A percentile compares a stretch with the other conserved stretches of the same genome.
Evolutionary conservation across 257 asterid genomes (phyloP).

Genomic region (Solanum verrucosum): DNA sequence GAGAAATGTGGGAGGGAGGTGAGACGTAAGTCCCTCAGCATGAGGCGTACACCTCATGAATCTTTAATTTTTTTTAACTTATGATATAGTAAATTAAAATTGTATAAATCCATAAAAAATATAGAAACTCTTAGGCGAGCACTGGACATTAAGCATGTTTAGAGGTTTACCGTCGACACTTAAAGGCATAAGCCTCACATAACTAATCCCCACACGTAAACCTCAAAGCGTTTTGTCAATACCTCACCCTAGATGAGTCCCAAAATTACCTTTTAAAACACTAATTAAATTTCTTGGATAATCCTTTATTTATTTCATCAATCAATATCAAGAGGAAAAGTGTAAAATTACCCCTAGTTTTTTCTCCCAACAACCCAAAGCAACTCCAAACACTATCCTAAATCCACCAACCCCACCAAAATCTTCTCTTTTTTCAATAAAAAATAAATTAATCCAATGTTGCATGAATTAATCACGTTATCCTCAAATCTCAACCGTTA

Average conservation of each 20-base stretch:
- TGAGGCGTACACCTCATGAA: too few species aligned
- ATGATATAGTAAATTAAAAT: too few species aligned
- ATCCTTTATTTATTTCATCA: background rate
- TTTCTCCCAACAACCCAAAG: background rate
- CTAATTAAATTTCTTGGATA: background rate
- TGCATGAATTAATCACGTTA: slow-evolving; percentile 18
- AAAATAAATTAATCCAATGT: background rate
- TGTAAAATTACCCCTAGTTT: background rate
- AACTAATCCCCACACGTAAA: background rate
- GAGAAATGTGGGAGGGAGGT: too few species aligned
- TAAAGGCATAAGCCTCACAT: background rate
- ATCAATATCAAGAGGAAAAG: background rate
- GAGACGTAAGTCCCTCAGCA: too few species aligned
- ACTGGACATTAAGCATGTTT: background rate
- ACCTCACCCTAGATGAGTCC: background rate
- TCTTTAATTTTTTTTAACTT: too few species aligned
- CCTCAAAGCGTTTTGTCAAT: background rate
- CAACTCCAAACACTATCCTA: background rate
- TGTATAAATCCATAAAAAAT: too few species aligned
- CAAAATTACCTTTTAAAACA: background rate
- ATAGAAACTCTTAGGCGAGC: too few species aligned
- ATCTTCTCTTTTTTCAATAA: background rate
- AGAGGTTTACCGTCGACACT: background rate
- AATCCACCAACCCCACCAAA: background rate
- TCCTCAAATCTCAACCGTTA: slow-evolving; percentile 19